Conservation (phyloP, 306 rosid genomes). For the Senna siamea region DNA sequence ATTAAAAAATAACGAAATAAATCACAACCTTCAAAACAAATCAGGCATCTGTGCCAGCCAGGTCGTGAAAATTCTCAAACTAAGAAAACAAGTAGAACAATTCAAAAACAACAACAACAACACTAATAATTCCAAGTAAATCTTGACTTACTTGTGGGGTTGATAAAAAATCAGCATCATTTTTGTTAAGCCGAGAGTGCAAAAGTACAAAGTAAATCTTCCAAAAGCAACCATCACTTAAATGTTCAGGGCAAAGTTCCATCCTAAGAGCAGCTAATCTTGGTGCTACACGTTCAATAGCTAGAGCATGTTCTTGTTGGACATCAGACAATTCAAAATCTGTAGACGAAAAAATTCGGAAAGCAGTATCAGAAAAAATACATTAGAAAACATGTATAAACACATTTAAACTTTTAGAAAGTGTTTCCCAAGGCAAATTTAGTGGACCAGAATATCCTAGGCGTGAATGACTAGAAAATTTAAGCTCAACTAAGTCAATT, state of each 20-base stretch:
- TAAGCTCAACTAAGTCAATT: neutral
- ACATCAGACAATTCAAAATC: constrained; percentile 77
- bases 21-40: neutral
- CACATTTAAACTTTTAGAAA: neutral
- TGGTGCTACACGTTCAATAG: constrained; percentile 74
- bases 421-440: neutral
- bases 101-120: neutral
- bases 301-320: constrained; percentile 85
- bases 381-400: neutral
- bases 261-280: constrained; percentile 75
- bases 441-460: neutral
- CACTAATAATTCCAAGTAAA: neutral
- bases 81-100: constrained; percentile 6
- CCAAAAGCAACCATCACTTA: constrained; percentile 82
- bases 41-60: neutral
- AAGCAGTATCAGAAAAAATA: constrained; percentile 16
- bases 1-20: neutral
- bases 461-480: neutral
- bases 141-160: constrained; percentile 68
- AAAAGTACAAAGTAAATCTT: constrained; percentile 75
- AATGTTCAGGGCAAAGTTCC: constrained; percentile 79
- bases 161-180: constrained; percentile 66
- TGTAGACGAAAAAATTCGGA: constrained; percentile 24
- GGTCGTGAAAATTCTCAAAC: neutral
- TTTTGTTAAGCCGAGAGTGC: constrained; percentile 67